A percentile compares a stretch with the other conserved stretches of the same genome.
These are phyloP conservation scores for Schizonepeta tenuifolia DNA, from an alignment of 257 asterid species.

Conservation along the genomic window DNA sequence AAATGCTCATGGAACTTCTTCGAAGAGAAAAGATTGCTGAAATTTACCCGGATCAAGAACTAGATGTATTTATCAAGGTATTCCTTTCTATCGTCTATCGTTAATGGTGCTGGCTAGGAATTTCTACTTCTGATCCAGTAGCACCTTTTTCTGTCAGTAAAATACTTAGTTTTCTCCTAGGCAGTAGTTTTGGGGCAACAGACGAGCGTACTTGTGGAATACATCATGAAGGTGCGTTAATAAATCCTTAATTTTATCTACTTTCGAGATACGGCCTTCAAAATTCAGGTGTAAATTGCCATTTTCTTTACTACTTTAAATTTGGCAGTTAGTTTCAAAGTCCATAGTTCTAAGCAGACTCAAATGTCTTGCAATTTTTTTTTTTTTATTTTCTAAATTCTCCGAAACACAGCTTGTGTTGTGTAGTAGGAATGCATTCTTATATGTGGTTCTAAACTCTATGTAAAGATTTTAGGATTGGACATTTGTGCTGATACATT, in stretches of 20 bases:
- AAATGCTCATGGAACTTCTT: constrained; percentile 75
- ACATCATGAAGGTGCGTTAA: constrained; percentile 69
- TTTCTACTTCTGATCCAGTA: neutral
- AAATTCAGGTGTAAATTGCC: neutral
- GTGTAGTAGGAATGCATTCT: constrained; percentile 19
- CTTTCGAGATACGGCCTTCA: constrained; percentile 2
- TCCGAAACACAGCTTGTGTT: no score
- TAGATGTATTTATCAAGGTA: constrained; percentile 77
- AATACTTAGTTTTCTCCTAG: constrained; percentile 59
- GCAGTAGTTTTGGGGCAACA: constrained; percentile 85
- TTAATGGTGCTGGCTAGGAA: constrained; percentile 10
- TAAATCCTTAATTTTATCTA: constrained; percentile 27
- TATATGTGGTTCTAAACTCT: constrained; percentile 50
- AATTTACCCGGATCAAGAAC: constrained; percentile 65
- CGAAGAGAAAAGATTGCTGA: constrained; percentile 68
- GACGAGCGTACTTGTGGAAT: constrained; percentile 75
- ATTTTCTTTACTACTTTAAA: constrained; percentile 9
- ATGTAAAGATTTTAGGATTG: constrained; percentile 61
- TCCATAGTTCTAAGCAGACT: neutral
- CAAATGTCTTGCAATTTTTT: neutral
- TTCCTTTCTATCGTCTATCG: constrained; percentile 27
- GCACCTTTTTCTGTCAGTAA: constrained; percentile 32
- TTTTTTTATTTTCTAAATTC: constrained; percentile 3
- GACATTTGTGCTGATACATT: constrained; percentile 84
- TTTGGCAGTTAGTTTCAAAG: constrained; percentile 23